Base-by-base conservation (phyloP, 1,284 basidiomycete genomes). In the Sporisorium exsertum region DNA sequence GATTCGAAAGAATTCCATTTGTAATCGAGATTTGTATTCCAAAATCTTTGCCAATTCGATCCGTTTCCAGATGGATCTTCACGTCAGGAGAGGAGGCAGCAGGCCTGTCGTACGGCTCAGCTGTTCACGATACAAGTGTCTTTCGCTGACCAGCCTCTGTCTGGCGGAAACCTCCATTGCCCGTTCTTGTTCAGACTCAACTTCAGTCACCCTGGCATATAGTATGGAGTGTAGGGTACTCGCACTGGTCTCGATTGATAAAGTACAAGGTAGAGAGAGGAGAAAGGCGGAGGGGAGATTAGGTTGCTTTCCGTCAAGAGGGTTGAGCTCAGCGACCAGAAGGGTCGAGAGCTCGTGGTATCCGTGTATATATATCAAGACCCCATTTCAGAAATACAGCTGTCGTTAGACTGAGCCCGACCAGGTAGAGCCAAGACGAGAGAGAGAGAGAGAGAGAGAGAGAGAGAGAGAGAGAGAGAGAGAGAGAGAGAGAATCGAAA, bases 321-420 rank as follows among this genome's bases (percentile, higher is more conserved):
- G 60, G 27, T 22, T 32, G 49, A 37, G 59, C 55, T 49, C 40
- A 27, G 42, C 50, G 42, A n/a, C 61, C 32, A 49, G 29, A 24
- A 13, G 24, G 33, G 20, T 37, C 29, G 37, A n/a, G 27, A 50
- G 53, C 33, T 40, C 45, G 27, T 62, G 54, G 58, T 61, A 72
- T 72, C 54, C 69, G 69, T 72, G 59, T 72, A 66, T 72, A 46
- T 37, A 52, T 67, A 72, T 58, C 63, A 59, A 53, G 42, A 54
- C 56, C 64, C 61, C 16, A 40, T 22, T 27, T 55, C 46, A 56
- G 57, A 59, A 64, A 54, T 67, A 67, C 64, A 72, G 40, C 56
- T 56, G 60, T 32, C 37, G 18, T 18, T 57, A 3, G 35, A 13
- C 50, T n/a, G 42, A 37, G 40, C 6, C 9, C n/a, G n/a, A 20